Conservation (phyloP, 2,329 filamentous ascomycete species). For the Exophiala bonariae region DNA sequence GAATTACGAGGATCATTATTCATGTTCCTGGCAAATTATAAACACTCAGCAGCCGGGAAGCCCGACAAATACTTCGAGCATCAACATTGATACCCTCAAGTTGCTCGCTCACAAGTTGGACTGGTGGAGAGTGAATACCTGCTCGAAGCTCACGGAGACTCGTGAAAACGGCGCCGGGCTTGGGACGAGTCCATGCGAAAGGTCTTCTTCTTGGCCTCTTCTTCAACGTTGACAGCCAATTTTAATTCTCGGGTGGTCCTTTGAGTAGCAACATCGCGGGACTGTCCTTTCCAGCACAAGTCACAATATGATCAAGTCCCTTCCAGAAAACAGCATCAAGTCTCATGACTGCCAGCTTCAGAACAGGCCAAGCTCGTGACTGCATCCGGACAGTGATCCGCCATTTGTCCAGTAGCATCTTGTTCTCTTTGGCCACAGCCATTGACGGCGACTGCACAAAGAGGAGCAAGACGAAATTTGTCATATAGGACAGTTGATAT, state of each 20-base stretch:
- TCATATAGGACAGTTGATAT: conserved; percentile 14
- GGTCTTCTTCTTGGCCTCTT: no score
- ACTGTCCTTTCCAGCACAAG: conserved; percentile 10
- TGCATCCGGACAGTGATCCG: conserved; percentile 11
- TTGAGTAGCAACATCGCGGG: conserved; percentile 23
- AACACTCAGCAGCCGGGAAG: no score
- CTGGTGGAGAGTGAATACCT: no score
- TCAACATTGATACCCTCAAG: no score
- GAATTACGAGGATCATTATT: no score
- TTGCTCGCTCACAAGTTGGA: no score
- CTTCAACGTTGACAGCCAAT: no score
- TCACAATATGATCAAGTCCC: conserved; percentile 9
- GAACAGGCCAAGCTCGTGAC: conserved; percentile 14
- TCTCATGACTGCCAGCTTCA: conserved; percentile 14
- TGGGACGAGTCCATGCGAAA: no score
- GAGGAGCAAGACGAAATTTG: conserved; percentile 12
- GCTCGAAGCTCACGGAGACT: no score
- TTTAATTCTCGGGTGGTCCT: conserved; percentile 19
- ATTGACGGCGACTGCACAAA: conserved; percentile 15
- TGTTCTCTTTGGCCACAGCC: conserved; percentile 9
- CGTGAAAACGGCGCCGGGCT: no score
- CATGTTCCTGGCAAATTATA: no score
- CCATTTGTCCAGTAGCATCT: conserved; percentile 13
- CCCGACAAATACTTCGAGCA: no score
- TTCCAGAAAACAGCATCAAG: conserved; percentile 12